Evolutionary conservation across 2,329 filamentous ascomycete species (phyloP), one percentile per base, ranked within the genome.

Genomic region (Beauveria pseudobassiana): DNA sequence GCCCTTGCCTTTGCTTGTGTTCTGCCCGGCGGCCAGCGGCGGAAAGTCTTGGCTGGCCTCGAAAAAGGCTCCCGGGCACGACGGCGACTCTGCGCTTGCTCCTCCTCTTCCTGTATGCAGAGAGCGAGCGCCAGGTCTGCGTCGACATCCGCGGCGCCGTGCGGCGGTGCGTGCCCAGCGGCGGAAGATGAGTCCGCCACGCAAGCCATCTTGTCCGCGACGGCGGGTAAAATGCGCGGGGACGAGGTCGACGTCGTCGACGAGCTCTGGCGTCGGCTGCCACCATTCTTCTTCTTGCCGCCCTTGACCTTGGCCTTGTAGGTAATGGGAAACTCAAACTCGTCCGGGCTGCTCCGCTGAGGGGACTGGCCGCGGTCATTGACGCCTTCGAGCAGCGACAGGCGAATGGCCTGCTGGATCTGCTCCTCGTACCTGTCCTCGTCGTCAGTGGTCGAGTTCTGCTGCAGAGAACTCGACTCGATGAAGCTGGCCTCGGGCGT

Each of bases 91-190:
- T 54, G 59, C n/a, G n/a, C 24, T 7, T 60, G n/a, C 42, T 60
- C 28, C 38, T 43, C 74, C 65, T 78, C 72, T 61, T 82, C 78
- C 64, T 87, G 83, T 48, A 88, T 73, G 63, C 79, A 78, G 54
- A 88, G 70, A 2, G 86, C 86, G 42, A 86, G 74, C 59, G 85
- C 82, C 52, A 88, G 65, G 65, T 87, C 86, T 56, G 83, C 82
- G 51, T 86, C 83, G 14, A 73, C 72, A 0, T 63, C 63, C 2
- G 67, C 63, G 1, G 48, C 38, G 1, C n/a, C 16, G 16, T 42
- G n/a, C 38, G 9, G 28, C 2, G 48, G 24, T n/a, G 62, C 49
- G 2, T 18, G 10, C 12, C 3, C 22, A 30, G 59, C 60, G 52
- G 63, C 66, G 24, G 65, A 69, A 6, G 68, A 64, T 28, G 62